These are phyloP conservation scores for Moricandia arvensis DNA, from an alignment of 345 rosid species.

Conservation along the genomic window DNA sequence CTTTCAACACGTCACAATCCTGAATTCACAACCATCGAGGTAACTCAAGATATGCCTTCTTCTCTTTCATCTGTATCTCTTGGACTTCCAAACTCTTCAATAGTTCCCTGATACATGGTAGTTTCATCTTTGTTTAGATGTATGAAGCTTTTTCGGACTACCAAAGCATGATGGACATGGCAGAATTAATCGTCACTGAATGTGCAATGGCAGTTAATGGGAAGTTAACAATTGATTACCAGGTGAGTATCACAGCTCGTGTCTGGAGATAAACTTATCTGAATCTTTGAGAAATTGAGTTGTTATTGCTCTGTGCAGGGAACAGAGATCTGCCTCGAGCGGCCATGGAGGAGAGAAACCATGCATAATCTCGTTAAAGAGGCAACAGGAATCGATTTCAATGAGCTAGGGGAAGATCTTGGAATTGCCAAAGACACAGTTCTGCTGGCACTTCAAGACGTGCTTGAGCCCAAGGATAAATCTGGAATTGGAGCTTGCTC, in stretches of 20 bases:
- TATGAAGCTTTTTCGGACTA: conserved; percentile 96
- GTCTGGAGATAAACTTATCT: not conserved
- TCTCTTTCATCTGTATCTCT: conserved; percentile 3
- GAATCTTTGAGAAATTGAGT: conserved; percentile 14
- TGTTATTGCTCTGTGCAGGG: conserved; percentile 56
- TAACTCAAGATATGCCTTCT: conserved; percentile 35
- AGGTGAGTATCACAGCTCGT: conserved; percentile 45
- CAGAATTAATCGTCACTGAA: conserved; percentile 75
- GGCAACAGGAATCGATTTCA: conserved; percentile 67
- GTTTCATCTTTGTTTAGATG: conserved; percentile 53
- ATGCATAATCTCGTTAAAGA: conserved; percentile 95
- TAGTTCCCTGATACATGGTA: conserved; percentile 7
- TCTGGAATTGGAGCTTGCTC: conserved; percentile 64
- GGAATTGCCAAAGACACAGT: conserved; percentile 60
- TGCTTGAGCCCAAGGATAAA: conserved; percentile 67
- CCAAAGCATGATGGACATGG: conserved; percentile 88
- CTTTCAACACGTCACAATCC: conserved; percentile 97
- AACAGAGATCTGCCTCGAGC: conserved; percentile 65
- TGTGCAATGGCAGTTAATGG: conserved; percentile 83
- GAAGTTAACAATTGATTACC: conserved; percentile 75
- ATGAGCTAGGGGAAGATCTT: conserved; percentile 55
- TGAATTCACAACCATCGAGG: conserved; percentile 97
- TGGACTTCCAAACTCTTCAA: conserved; percentile 16
- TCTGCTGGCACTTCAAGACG: conserved; percentile 51
- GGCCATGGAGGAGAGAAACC: conserved; percentile 95